These are phyloP conservation scores for Tritrichomonas musculus DNA, from an alignment of 208 protist genomes.

Conservation along the genomic window DNA sequence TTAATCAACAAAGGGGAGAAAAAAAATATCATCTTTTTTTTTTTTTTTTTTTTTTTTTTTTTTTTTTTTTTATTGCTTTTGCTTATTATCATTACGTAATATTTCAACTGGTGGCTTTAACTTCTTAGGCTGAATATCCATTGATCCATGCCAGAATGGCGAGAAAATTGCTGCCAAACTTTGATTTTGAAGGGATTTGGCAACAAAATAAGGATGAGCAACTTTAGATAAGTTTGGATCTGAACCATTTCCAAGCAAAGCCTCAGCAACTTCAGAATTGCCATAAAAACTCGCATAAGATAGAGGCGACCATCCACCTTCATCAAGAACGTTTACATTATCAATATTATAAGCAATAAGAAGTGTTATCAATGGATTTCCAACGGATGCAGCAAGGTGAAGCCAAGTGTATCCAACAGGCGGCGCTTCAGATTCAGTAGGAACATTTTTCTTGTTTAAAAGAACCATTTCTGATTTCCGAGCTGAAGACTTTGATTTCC, in stretches of 20 bases:
- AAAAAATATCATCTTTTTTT: too few species aligned
- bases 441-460: too few species aligned
- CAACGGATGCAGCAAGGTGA: neutral
- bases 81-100: too few species aligned
- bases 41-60: too few species aligned
- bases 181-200: neutral
- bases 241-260: neutral
- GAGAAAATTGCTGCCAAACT: neutral
- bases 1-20: too few species aligned
- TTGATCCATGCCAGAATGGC: neutral
- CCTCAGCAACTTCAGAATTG: neutral
- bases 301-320: neutral
- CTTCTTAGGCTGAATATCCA: too few species aligned
- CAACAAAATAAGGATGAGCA: neutral
- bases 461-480: too few species aligned
- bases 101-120: too few species aligned
- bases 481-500: too few species aligned
- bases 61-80: too few species aligned
- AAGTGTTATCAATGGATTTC: neutral
- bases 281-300: conserved; percentile 5
- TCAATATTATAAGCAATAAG: neutral
- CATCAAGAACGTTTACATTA: neutral
- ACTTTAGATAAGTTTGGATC: neutral
- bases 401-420: neutral
- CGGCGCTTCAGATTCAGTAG: too few species aligned